phyloP scores from a whole-genome alignment of 2,329 filamentous ascomycete genomes.

The Ceratocystis cacaofunesta region DNA sequence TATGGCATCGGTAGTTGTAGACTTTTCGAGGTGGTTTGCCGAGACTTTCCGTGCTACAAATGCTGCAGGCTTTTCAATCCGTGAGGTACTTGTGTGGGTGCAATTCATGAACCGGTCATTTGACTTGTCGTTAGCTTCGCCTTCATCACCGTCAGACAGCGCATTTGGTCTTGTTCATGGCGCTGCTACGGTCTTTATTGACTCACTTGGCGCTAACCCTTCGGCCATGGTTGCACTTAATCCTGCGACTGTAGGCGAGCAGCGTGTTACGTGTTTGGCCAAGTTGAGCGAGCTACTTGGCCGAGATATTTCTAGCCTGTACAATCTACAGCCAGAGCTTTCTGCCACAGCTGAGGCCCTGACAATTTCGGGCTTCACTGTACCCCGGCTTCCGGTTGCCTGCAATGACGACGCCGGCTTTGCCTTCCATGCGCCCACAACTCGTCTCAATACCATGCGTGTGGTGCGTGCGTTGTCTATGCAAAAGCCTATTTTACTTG shows the following conservation, averaged over 20 bases:
- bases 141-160: constrained; percentile 26
- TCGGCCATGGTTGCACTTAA: constrained; percentile 69
- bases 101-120: constrained; percentile 65
- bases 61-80: constrained; percentile 52
- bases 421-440: constrained; percentile 79
- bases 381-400: constrained; percentile 38
- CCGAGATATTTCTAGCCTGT: constrained; percentile 47
- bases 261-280: constrained; percentile 57
- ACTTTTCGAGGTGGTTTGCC: constrained; percentile 90
- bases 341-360: constrained; percentile 38
- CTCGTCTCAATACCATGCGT: constrained; percentile 76
- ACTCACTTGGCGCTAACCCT: constrained; percentile 88
- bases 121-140: constrained; percentile 17
- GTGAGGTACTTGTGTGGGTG: constrained; percentile 87
- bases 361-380: constrained; percentile 59
- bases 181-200: constrained; percentile 88
- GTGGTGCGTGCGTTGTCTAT: constrained; percentile 80
- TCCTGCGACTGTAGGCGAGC: constrained; percentile 50
- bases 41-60: constrained; percentile 45
- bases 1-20: constrained; percentile 56
- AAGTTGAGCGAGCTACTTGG: constrained; percentile 55
- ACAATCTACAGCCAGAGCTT: constrained; percentile 48
- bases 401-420: constrained; percentile 32
- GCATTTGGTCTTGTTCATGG: constrained; percentile 53
- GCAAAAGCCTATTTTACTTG: constrained; percentile 78